Conservation (phyloP, 1,284 basidiomycete genomes). For the Austroboletus olivaceoglutinosus region DNA sequence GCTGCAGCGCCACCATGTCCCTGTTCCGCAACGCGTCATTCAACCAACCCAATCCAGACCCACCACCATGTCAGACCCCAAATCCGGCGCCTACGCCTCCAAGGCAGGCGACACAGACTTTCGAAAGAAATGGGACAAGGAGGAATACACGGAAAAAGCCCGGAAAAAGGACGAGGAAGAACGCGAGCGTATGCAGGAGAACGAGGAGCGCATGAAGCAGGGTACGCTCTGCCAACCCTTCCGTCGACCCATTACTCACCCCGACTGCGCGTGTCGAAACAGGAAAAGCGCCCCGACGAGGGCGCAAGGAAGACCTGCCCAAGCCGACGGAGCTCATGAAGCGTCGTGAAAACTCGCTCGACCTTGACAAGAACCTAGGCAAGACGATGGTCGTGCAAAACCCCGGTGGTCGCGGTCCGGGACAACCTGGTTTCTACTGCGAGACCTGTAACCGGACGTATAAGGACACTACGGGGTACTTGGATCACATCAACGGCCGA, state of each 20-base stretch:
- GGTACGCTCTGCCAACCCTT: slow-evolving; percentile 44
- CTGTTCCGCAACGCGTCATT: too few relatives aligned
- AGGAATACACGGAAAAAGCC: slow-evolving; percentile 77
- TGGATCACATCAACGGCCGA: slow-evolving; percentile 96
- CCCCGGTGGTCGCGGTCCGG: slow-evolving; percentile 73
- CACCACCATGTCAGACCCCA: slow-evolving; percentile 50
- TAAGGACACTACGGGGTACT: slow-evolving; percentile 90
- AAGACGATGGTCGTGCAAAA: slow-evolving; percentile 93
- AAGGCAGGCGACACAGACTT: slow-evolving; percentile 75
- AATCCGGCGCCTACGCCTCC: slow-evolving; percentile 56
- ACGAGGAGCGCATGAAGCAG: slow-evolving; percentile 79
- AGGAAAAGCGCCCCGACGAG: slow-evolving; percentile 72
- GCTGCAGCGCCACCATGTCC: too few relatives aligned
- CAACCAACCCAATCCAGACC: too few relatives aligned
- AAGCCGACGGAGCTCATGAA: slow-evolving; percentile 91
- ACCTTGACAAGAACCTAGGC: slow-evolving; percentile 86
- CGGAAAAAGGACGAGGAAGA: slow-evolving; percentile 75
- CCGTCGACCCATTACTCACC: not conserved
- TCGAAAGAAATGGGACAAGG: slow-evolving; percentile 84
- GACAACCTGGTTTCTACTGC: slow-evolving; percentile 90
- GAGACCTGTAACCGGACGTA: slow-evolving; percentile 88
- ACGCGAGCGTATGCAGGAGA: slow-evolving; percentile 78
- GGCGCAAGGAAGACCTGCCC: slow-evolving; percentile 67
- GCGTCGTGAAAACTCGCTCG: slow-evolving; percentile 75
- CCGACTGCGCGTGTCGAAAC: not conserved